Evolutionary conservation across 1,284 basidiomycete species (phyloP), one percentile per base, ranked within the genome.

Genomic region (Papiliotrema flavescens): DNA sequence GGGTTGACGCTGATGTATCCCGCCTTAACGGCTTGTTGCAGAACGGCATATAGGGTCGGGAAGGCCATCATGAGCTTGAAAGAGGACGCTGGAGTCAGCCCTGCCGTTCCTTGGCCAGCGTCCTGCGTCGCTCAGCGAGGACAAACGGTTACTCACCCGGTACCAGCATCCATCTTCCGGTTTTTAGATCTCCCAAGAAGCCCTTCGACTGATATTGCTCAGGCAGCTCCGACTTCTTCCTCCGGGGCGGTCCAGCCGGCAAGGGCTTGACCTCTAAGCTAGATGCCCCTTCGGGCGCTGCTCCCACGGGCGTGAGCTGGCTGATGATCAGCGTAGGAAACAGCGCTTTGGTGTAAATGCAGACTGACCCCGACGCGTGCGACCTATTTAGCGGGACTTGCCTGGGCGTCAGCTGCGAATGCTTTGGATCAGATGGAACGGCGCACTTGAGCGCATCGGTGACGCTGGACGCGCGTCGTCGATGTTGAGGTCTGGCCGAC

Each of bases 51-150:
- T 17, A 90, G 79, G 1, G 90, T 67, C 49, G 89, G 35, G 3
- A 90, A 85, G n/a, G 90, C 64, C 35, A 87, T 64, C 39, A 94
- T 81, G 32, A 97, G 71, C 59, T 85, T 85, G 71, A 90, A 78
- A 4, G 90, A 83, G 4, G 85, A 83, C 0, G 75, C 88, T 90
- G 65, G 8, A 13, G 17, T 23, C 49, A 40, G 23, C 9, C 9
- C 24, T 7, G 22, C n/a, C 19, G 28, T 17, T 6, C 9, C 28
- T 13, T 40, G 42, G 24, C 24, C 13, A 3, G 19, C 19, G 40
- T 11, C n/a, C 15, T 8, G 20, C 2, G 22, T 17, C 7, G 20
- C 3, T 32, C n/a, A 28, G 26, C 17, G 17, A 3, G 26, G 4
- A 41, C 15, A 20, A 9, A 20, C 17, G 34, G 41, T 8, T 1